phyloP scores from a whole-genome alignment of 495 filamentous ascomycete genomes.

The Penicillium canescens region DNA sequence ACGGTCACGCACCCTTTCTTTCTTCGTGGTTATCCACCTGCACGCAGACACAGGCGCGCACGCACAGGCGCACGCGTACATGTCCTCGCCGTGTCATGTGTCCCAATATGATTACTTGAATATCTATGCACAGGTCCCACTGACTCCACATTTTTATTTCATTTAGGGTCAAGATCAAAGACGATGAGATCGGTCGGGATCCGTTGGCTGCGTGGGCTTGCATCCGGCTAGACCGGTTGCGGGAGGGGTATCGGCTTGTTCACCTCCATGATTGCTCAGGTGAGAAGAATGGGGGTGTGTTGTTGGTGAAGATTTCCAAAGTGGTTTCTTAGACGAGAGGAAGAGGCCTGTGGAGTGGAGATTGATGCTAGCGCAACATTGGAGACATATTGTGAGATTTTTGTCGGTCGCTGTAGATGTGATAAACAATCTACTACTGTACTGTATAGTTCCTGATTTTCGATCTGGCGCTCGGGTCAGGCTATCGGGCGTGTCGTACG shows the following conservation, averaged over 20 bases:
- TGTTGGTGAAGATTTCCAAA: slow-evolving; percentile 72
- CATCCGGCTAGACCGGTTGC: slow-evolving; percentile 76
- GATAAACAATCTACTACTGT: background rate
- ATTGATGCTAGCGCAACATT: too few species aligned
- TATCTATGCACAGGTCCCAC: background rate
- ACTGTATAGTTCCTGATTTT: background rate
- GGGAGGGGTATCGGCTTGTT: slow-evolving; percentile 73
- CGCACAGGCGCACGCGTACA: too few species aligned
- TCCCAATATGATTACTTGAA: background rate
- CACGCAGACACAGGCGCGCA: too few species aligned
- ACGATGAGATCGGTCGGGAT: slow-evolving; percentile 76
- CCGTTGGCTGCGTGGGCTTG: slow-evolving; percentile 84
- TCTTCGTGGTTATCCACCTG: too few species aligned
- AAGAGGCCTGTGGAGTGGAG: background rate
- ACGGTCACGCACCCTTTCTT: too few species aligned
- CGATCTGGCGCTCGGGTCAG: background rate
- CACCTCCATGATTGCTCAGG: slow-evolving; percentile 69
- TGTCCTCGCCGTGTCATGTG: too few species aligned
- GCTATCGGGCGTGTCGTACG: slow-evolving; percentile 3
- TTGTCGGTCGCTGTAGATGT: background rate
- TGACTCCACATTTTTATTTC: slow-evolving; percentile 6
- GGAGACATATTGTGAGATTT: too few species aligned
- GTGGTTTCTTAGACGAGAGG: slow-evolving; percentile 31
- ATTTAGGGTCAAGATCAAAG: slow-evolving; percentile 79
- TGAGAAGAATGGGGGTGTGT: slow-evolving; percentile 55